These are phyloP conservation scores for Talaromyces sp. DNA, from an alignment of 2,329 filamentous ascomycete genomes.

Conservation along the genomic window DNA sequence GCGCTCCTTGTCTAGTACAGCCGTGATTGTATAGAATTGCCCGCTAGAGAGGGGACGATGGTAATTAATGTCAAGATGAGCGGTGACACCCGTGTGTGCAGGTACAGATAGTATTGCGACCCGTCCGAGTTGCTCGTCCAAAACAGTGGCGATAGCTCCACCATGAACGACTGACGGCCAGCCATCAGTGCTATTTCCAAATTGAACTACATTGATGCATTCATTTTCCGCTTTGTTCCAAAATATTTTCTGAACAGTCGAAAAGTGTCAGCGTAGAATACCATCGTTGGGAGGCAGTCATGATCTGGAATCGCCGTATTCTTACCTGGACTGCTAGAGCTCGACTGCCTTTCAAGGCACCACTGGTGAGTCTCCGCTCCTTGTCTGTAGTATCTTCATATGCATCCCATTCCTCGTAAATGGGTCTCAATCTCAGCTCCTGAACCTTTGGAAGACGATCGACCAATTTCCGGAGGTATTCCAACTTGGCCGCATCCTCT, in stretches of 20 bases:
- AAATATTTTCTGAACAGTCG: slow-evolving; percentile 59
- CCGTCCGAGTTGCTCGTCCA: slow-evolving; percentile 68
- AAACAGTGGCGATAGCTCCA: slow-evolving; percentile 63
- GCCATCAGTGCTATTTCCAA: slow-evolving; percentile 63
- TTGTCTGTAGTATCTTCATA: slow-evolving; percentile 38
- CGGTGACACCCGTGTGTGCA: slow-evolving; percentile 53
- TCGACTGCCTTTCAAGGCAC: slow-evolving; percentile 39
- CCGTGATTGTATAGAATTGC: slow-evolving; percentile 61
- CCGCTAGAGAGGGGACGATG: slow-evolving; percentile 58
- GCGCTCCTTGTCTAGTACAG: slow-evolving; percentile 41
- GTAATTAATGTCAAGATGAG: slow-evolving; percentile 61
- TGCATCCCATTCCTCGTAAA: slow-evolving; percentile 39
- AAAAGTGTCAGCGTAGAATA: not conserved
- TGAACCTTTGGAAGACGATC: slow-evolving; percentile 39
- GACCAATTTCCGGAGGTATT: slow-evolving; percentile 30
- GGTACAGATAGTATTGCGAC: slow-evolving; percentile 54
- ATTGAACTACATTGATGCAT: slow-evolving; percentile 62
- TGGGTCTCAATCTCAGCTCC: slow-evolving; percentile 36
- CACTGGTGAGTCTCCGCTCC: slow-evolving; percentile 36
- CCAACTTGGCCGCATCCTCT: slow-evolving; percentile 31
- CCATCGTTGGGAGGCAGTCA: not conserved
- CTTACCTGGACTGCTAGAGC: slow-evolving; percentile 42
- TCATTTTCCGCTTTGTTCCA: slow-evolving; percentile 58
- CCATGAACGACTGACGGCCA: slow-evolving; percentile 73
- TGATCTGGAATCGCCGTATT: slow-evolving; percentile 3